Percentiles rank a stretch among this genome's conserved stretches.
phyloP scores from a whole-genome alignment of 495 filamentous ascomycete genomes.

The Achaetomiella virescens region DNA sequence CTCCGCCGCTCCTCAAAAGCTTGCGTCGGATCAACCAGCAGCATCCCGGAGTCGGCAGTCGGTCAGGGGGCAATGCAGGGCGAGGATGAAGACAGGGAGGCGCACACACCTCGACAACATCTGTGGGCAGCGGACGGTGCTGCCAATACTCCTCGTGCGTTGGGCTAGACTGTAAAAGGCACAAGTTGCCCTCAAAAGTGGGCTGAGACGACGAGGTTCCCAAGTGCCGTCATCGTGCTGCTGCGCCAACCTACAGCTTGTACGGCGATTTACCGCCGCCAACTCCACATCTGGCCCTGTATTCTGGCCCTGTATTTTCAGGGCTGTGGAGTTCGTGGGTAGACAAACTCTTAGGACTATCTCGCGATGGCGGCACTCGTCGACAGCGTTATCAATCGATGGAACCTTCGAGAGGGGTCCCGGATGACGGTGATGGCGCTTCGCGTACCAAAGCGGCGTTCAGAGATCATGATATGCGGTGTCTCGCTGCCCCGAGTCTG shows the following conservation, averaged over 20 bases:
- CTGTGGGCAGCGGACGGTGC: neutral
- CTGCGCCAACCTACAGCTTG: neutral
- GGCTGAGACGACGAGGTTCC: neutral
- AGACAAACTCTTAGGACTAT: neutral
- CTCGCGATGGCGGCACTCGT: neutral
- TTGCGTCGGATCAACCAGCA: neutral
- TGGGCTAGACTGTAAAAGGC: neutral
- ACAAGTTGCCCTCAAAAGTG: neutral
- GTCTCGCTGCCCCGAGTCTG: neutral
- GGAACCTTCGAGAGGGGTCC: neutral
- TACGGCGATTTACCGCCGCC: no score
- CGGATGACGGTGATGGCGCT: neutral
- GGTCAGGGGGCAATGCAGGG: neutral
- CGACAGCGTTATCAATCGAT: no score
- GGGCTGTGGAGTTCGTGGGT: neutral
- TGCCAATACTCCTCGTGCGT: neutral
- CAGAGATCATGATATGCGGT: neutral
- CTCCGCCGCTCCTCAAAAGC: neutral
- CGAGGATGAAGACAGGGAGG: neutral
- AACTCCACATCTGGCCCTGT: neutral
- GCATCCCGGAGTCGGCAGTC: slow-evolving; percentile 7
- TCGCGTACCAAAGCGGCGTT: neutral
- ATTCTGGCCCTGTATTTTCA: neutral
- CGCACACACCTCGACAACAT: neutral
- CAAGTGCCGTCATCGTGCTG: slow-evolving; percentile 5